phyloP scores from a whole-genome alignment of 2,329 filamentous ascomycete species.

The Thelonectria discophora region DNA sequence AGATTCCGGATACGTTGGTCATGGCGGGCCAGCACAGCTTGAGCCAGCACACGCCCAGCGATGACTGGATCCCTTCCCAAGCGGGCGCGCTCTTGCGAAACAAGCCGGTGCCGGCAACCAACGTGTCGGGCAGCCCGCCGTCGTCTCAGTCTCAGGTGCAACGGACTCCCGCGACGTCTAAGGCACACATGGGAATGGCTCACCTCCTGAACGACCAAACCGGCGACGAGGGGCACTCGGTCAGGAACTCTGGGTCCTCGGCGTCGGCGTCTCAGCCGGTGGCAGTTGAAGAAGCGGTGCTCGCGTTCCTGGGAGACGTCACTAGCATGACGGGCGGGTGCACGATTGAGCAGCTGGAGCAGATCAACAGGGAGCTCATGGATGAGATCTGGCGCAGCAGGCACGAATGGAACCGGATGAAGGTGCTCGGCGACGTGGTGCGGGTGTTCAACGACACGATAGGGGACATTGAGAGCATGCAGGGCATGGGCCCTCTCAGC shows the following conservation, averaged over 20 bases:
- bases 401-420: constrained; percentile 83
- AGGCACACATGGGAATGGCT: constrained; percentile 43
- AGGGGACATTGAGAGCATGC: constrained; percentile 69
- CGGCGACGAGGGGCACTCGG: constrained; percentile 47
- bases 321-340: constrained; percentile 76
- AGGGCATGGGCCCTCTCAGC: constrained; percentile 55
- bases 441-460: constrained; percentile 81
- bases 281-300: constrained; percentile 60
- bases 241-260: constrained; percentile 47
- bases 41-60: constrained; percentile 58
- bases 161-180: constrained; percentile 44
- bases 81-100: constrained; percentile 59
- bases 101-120: constrained; percentile 40
- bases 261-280: constrained; percentile 57
- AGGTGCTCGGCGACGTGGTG: constrained; percentile 70
- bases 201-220: constrained; percentile 54
- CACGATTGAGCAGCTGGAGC: constrained; percentile 93
- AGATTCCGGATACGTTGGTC: constrained; percentile 65
- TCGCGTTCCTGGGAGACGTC: constrained; percentile 68
- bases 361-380: constrained; percentile 91
- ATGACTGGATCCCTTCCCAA: constrained; percentile 69
- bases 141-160: constrained; percentile 50
- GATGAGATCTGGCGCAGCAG: constrained; percentile 84
- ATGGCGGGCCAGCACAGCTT: constrained; percentile 57
- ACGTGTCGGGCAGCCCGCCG: constrained; percentile 47